Conservation (phyloP, 106 monocot species). For the Dioscorea dumetorum region DNA sequence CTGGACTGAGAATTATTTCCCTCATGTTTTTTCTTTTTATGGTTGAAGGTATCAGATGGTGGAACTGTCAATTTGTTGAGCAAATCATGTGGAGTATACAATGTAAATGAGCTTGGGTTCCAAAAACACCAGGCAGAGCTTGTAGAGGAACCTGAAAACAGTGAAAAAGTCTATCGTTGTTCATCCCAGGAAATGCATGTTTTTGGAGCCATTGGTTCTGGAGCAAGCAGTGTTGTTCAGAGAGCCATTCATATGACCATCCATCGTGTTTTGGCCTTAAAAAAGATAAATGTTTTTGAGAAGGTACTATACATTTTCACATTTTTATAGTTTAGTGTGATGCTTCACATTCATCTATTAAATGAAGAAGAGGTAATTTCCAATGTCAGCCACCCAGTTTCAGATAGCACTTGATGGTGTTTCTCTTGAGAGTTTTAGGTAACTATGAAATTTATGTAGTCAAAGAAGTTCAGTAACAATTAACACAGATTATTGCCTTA, state of each 20-base stretch:
- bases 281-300: constrained; percentile 91
- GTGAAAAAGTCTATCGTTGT: constrained; percentile 79
- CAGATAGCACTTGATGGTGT: too few relatives aligned
- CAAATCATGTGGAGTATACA: constrained; percentile 80
- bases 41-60: constrained; percentile 71
- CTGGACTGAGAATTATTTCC: too few relatives aligned
- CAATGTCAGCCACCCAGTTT: too few relatives aligned
- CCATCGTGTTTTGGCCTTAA: constrained; percentile 84
- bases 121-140: constrained; percentile 54
- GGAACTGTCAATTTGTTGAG: constrained; percentile 92
- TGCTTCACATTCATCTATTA: too few relatives aligned
- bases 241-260: constrained; percentile 76
- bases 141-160: constrained; percentile 38
- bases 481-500: too few relatives aligned
- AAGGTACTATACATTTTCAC: constrained; percentile 38
- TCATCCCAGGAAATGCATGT: constrained; percentile 91
- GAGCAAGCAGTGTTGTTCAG: constrained; percentile 91
- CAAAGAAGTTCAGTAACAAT: too few relatives aligned
- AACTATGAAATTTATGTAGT: too few relatives aligned
- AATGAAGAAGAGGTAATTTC: too few relatives aligned
- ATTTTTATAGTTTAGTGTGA: too few relatives aligned
- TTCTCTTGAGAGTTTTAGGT: too few relatives aligned
- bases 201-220: constrained; percentile 93
- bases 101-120: constrained; percentile 86
- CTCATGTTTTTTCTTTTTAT: not conserved